Evolutionary conservation across 2,329 filamentous ascomycete species (phyloP), one percentile per base, ranked within the genome.

Genomic region (Dactylellina haptotyla): DNA sequence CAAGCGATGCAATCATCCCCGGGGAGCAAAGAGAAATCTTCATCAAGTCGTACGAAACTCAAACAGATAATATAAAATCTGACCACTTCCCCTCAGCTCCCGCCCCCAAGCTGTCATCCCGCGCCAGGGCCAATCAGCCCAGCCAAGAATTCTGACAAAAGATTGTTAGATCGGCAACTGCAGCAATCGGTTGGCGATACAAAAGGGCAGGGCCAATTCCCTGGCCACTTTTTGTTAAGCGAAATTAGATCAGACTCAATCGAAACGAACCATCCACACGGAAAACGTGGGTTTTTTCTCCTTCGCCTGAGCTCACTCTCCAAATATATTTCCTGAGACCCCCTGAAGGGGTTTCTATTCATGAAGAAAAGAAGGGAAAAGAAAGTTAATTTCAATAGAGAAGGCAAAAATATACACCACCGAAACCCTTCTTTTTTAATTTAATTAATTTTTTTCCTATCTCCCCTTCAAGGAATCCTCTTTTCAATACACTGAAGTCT

Each of bases 231-330:
- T n/a, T n/a, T n/a, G n/a, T n/a, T 72, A 72, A 72, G 67, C 67
- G 67, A 72, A 72, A 72, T 72, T 64, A 72, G 41, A 53, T 54
- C 59, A 73, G 46, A 65, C 53, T 64, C 51, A 43, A 73, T 73
- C 69, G 69, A 73, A 73, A 73, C 69, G 69, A 73, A 66, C 61
- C 69, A 66, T 51, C 50, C 53, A 53, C 59, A 62, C 56, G 54
- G 53, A 73, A 73, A 73, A 73, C 69, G 69, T 73, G 69, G 69
- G 50, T 73, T 54, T 54, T n/a, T n/a, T n/a, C n/a, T n/a, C n/a
- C n/a, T n/a, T 73, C 69, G 61, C 61, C 69, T 66, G 67, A 57
- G 67, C 61, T 65, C 67, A 53, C 67, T 32, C 48, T 46, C 61
- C 43, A 62, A 41, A 50, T 70, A 64, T 61, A 50, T 66, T 56